phyloP scores from a whole-genome alignment of 2,329 filamentous ascomycete species.

The Trichoderma sp. region DNA sequence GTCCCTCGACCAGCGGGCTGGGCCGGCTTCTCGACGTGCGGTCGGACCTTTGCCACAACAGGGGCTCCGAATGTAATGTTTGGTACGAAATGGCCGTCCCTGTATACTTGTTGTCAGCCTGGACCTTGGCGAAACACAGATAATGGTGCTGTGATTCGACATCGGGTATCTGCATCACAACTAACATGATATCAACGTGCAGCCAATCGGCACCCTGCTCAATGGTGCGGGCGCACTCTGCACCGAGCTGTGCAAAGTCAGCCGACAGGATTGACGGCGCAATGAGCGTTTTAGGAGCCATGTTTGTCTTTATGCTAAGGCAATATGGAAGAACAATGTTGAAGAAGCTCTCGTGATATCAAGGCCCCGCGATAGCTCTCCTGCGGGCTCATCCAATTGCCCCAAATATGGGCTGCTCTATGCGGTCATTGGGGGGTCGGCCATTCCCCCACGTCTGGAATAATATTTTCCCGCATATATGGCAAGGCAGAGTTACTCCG shows the following conservation, averaged over 20 bases:
- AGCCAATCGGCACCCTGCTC: constrained; percentile 86
- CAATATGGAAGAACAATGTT: not conserved
- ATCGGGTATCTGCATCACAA: not conserved
- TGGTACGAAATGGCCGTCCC: constrained; percentile 98
- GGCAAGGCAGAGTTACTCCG: not conserved
- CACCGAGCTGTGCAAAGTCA: constrained; percentile 86
- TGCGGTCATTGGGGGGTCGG: not conserved
- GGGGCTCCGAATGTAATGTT: constrained; percentile 97
- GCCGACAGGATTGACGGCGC: constrained; percentile 97
- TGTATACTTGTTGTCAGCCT: constrained; percentile 33
- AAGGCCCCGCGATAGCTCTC: not conserved
- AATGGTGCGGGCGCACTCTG: constrained; percentile 84
- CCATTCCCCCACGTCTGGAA: not conserved
- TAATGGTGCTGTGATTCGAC: not conserved
- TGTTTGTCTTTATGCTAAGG: constrained; percentile 39
- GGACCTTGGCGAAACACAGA: not conserved
- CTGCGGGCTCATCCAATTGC: not conserved
- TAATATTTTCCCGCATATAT: not conserved
- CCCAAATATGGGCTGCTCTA: not conserved
- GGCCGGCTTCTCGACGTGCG: constrained; percentile 74
- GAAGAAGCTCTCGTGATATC: not conserved
- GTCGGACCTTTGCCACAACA: constrained; percentile 89
- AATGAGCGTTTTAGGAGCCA: constrained; percentile 91
- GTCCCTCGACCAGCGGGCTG: constrained; percentile 75
- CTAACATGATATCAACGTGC: constrained; percentile 85